Evolutionary conservation across 306 rosid genomes (phyloP).

Genomic region (Rosa chinensis): DNA sequence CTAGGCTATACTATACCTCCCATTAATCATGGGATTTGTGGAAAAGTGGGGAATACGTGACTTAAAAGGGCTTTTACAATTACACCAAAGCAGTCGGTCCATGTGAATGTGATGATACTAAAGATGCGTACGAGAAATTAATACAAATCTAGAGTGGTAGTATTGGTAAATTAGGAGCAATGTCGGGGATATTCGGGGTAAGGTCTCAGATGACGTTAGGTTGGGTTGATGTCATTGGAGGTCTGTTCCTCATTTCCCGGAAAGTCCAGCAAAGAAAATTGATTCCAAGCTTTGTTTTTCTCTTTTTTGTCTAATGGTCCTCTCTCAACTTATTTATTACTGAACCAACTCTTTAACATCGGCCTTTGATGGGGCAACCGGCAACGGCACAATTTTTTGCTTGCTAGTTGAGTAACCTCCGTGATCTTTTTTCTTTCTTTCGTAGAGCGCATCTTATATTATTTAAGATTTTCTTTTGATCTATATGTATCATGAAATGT

Average conservation of each 20-base stretch:
- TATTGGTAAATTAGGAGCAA: slow-evolving; percentile 5
- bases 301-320: background rate
- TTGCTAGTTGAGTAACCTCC: background rate
- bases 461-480: background rate
- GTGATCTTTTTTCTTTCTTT: background rate
- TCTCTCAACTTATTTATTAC: background rate
- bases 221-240: background rate
- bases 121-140: background rate
- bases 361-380: slow-evolving; percentile 3
- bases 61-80: slow-evolving; percentile 29
- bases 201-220: background rate
- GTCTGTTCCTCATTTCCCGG: slow-evolving; percentile 24
- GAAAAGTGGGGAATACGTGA: slow-evolving; percentile 38
- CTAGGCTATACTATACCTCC: background rate
- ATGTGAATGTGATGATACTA: slow-evolving; percentile 12
- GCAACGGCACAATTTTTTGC: background rate
- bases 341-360: background rate
- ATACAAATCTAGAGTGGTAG: background rate
- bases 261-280: background rate
- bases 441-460: background rate
- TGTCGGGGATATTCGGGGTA: background rate
- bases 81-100: slow-evolving; percentile 25
- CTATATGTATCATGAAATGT: too few species aligned
- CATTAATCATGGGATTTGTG: slow-evolving; percentile 7
- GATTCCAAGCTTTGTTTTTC: background rate